Conservation (phyloP, 345 rosid genomes). For the Camelina neglecta region DNA sequence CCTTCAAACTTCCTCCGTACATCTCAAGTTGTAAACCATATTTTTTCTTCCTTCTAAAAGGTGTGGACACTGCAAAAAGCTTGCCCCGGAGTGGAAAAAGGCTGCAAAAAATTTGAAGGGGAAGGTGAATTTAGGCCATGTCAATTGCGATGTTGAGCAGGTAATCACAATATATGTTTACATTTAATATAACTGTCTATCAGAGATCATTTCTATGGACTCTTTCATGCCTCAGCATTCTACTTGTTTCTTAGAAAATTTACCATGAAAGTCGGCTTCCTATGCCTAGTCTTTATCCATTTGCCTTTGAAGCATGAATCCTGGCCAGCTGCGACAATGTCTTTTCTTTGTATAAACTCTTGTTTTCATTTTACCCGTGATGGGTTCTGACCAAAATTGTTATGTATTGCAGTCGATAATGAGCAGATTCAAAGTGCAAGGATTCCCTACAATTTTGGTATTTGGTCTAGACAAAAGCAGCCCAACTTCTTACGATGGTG, state of each 20-base stretch:
- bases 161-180: slow-evolving; percentile 44
- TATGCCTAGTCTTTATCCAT: slow-evolving; percentile 3
- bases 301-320: slow-evolving; percentile 23
- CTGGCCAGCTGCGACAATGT: slow-evolving; percentile 23
- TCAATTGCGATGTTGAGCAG: slow-evolving; percentile 93
- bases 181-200: neutral
- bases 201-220: neutral
- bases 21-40: slow-evolving; percentile 23
- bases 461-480: slow-evolving; percentile 90
- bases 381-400: slow-evolving; percentile 25
- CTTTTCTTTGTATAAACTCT: neutral
- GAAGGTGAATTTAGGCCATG: slow-evolving; percentile 96
- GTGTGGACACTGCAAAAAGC: slow-evolving; percentile 99
- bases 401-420: slow-evolving; percentile 73
- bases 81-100: slow-evolving; percentile 99
- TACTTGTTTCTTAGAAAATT: neutral
- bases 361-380: neutral
- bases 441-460: slow-evolving; percentile 95
- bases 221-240: slow-evolving; percentile 2
- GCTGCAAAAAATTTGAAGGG: slow-evolving; percentile 95
- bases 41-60: slow-evolving; percentile 41
- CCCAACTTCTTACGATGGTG: slow-evolving; percentile 91
- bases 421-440: slow-evolving; percentile 98
- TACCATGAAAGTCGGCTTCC: slow-evolving; percentile 1
- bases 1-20: slow-evolving; percentile 8